A percentile compares a stretch with the other conserved stretches of the same genome.
Conservation (phyloP, 805 yeast genomes). For the Yamadazyma ubonensis region DNA sequence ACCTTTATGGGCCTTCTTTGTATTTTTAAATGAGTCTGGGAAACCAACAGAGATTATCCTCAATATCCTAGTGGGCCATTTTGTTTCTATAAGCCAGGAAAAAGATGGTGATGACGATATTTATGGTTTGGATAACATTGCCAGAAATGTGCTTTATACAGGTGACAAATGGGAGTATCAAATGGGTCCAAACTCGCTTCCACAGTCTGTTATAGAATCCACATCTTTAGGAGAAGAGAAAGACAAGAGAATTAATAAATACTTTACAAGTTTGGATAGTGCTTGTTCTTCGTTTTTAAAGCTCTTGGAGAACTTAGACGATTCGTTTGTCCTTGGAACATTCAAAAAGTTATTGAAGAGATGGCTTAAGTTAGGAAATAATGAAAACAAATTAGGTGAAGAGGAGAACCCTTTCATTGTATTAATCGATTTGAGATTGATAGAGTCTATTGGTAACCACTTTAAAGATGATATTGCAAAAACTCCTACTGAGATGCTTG, state of each 20-base stretch:
- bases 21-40: conserved; percentile 29
- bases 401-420: conserved; percentile 52
- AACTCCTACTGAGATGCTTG: conserved; percentile 58
- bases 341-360: conserved; percentile 55
- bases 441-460: conserved; percentile 59
- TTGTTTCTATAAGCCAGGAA: conserved; percentile 23
- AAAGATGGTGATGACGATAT: conserved; percentile 16
- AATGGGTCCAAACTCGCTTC: conserved; percentile 41
- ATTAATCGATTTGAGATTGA: conserved; percentile 58
- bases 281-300: conserved; percentile 29
- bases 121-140: conserved; percentile 29
- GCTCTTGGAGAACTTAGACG: conserved; percentile 51
- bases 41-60: conserved; percentile 36
- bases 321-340: conserved; percentile 40
- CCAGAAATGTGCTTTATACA: conserved; percentile 32
- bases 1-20: conserved; percentile 46
- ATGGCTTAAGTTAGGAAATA: conserved; percentile 47
- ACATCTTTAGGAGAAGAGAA: conserved; percentile 11
- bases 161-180: conserved; percentile 40
- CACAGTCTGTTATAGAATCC: conserved; percentile 24
- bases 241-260: conserved; percentile 27
- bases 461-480: conserved; percentile 57
- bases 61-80: conserved; percentile 39
- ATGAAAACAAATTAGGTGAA: conserved; percentile 13
- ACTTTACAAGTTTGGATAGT: conserved; percentile 28